phyloP scores from a whole-genome alignment of 2,329 filamentous ascomycete genomes.

The Penicillium janthinellum region DNA sequence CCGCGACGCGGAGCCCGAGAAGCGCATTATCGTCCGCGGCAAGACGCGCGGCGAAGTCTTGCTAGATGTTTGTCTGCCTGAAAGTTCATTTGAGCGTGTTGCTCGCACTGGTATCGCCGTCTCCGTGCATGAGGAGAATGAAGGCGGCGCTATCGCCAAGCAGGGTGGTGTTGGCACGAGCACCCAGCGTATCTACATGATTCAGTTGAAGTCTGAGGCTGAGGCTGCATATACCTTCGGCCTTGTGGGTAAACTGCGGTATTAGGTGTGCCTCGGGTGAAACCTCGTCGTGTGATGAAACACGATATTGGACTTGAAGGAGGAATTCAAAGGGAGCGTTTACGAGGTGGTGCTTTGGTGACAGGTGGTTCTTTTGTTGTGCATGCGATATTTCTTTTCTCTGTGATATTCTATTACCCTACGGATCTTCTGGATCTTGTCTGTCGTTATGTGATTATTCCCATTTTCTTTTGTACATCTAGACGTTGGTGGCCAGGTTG shows the following conservation, averaged over 20 bases:
- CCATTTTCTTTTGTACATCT: constrained; percentile 23
- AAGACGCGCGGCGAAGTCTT: constrained; percentile 68
- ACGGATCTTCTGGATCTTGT: constrained; percentile 14
- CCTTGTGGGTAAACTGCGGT: constrained; percentile 55
- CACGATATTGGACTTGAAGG: not conserved
- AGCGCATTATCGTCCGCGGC: constrained; percentile 77
- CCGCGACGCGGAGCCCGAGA: constrained; percentile 70
- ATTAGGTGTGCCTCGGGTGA: constrained; percentile 36
- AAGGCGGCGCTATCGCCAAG: constrained; percentile 59
- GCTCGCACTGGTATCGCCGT: constrained; percentile 85
- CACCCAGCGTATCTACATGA: constrained; percentile 64
- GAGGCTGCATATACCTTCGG: constrained; percentile 59
- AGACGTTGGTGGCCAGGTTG: constrained; percentile 5
- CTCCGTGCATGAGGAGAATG: constrained; percentile 80
- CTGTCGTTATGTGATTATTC: constrained; percentile 10
- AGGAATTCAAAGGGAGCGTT: constrained; percentile 3
- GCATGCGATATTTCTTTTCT: constrained; percentile 3
- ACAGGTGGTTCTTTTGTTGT: not conserved
- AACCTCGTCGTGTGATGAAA: not conserved
- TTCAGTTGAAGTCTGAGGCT: constrained; percentile 60
- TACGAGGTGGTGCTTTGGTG: constrained; percentile 9
- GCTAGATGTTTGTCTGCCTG: constrained; percentile 81
- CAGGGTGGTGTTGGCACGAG: constrained; percentile 61
- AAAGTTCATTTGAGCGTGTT: constrained; percentile 80
- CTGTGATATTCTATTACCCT: constrained; percentile 3